A percentile compares a stretch with the other conserved stretches of the same genome.
Conservation (phyloP, 345 rosid species). For the Eutrema japonicum region DNA sequence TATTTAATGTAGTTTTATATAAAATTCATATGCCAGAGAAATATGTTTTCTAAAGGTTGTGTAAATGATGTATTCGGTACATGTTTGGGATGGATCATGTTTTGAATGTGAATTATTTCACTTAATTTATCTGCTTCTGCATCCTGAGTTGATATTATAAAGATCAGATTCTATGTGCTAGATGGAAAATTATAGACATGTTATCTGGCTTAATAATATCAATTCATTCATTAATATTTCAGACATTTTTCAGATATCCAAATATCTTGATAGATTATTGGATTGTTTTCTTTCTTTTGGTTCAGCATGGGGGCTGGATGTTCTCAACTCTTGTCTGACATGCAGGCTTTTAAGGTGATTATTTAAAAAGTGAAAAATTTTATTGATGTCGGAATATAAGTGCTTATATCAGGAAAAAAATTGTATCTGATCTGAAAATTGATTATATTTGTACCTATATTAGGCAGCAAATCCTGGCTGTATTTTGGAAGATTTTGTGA, state of each 20-base stretch:
- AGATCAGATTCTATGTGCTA: conserved; percentile 2
- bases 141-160: conserved; percentile 10
- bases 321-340: conserved; percentile 97
- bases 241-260: conserved; percentile 29
- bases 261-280: conserved; percentile 40
- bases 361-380: conserved; percentile 12
- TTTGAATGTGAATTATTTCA: neutral
- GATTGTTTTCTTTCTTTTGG: conserved; percentile 44
- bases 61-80: neutral
- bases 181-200: conserved; percentile 3
- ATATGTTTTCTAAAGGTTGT: neutral
- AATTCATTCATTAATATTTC: conserved; percentile 23
- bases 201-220: conserved; percentile 1
- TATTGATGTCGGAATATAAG: conserved; percentile 19
- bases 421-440: conserved; percentile 12
- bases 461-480: conserved; percentile 99
- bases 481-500: conserved; percentile 94
- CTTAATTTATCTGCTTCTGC: neutral
- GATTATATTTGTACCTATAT: conserved; percentile 12
- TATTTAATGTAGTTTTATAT: conserved; percentile 5
- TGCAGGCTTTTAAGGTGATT: conserved; percentile 98
- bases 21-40: neutral
- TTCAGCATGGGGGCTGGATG: conserved; percentile 99
- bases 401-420: neutral
- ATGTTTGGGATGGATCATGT: neutral